Percentiles rank a stretch among this genome's conserved stretches.
phyloP scores from a whole-genome alignment of 1,284 basidiomycete species.

The Puccinia coronata region DNA sequence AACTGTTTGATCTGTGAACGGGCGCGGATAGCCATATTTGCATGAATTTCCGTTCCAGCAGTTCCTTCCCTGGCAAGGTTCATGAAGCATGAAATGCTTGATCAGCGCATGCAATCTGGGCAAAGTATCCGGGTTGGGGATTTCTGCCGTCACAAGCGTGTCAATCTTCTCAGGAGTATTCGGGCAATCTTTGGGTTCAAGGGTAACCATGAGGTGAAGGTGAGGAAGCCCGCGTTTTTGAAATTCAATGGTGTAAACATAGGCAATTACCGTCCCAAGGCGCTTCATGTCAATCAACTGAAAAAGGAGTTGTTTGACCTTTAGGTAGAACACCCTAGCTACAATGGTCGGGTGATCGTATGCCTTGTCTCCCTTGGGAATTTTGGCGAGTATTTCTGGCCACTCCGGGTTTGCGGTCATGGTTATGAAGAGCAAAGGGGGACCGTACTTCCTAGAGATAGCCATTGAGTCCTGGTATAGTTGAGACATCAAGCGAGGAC shows the following conservation, averaged over 20 bases:
- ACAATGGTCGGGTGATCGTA: not conserved
- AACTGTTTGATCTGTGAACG: not conserved
- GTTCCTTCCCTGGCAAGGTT: not conserved
- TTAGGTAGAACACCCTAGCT: slow-evolving; percentile 6
- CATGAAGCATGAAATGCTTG: not conserved
- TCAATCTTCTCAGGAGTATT: not conserved
- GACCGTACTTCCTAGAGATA: slow-evolving; percentile 57
- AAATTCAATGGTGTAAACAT: slow-evolving; percentile 37
- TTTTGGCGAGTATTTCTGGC: not conserved
- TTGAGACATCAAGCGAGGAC: slow-evolving; percentile 58
- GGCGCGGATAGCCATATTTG: not conserved
- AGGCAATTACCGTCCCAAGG: not conserved
- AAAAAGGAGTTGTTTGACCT: not conserved
- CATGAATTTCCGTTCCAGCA: not conserved
- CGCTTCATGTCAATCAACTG: not conserved
- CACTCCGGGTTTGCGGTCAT: slow-evolving; percentile 61
- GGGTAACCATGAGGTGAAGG: slow-evolving; percentile 5
- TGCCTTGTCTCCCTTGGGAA: not conserved
- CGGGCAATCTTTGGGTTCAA: not conserved
- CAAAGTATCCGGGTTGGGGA: not conserved
- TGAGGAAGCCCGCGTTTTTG: slow-evolving; percentile 34
- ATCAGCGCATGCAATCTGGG: not conserved
- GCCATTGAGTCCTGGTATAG: slow-evolving; percentile 60
- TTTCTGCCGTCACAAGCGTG: not conserved
- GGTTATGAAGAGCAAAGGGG: slow-evolving; percentile 60